These are phyloP conservation scores for Alternaria hordeiaustralica DNA, from an alignment of 2,329 filamentous ascomycete species.

Conservation along the genomic window DNA sequence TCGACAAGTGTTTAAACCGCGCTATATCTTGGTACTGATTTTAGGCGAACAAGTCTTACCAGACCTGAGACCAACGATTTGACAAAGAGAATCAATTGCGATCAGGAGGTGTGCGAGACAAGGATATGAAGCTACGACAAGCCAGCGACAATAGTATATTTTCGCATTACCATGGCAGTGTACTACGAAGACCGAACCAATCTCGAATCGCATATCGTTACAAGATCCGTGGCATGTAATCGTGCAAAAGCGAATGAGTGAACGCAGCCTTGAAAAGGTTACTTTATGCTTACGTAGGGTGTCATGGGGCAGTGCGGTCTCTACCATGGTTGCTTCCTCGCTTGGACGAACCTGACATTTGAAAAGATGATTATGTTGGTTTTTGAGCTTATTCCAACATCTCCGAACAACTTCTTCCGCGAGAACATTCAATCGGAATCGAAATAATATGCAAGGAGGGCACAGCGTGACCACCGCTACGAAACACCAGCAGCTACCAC, in stretches of 20 bases:
- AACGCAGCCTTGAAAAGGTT: background rate
- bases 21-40: background rate
- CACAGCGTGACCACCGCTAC: background rate
- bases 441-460: background rate
- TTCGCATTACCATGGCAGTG: background rate
- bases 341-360: background rate
- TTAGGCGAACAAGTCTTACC: background rate
- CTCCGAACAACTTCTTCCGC: background rate
- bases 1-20: background rate
- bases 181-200: background rate
- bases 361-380: background rate
- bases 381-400: background rate
- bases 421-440: background rate
- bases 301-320: background rate
- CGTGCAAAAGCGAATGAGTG: background rate
- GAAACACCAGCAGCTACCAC: background rate
- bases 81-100: too few species aligned
- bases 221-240: too few species aligned
- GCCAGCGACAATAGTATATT: background rate
- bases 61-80: background rate
- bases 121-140: too few species aligned
- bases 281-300: background rate
- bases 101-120: background rate
- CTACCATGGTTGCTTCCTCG: constrained; percentile 3
- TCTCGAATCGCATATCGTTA: background rate